These are phyloP conservation scores for Quercus variabilis DNA, from an alignment of 306 rosid genomes.

Conservation along the genomic window DNA sequence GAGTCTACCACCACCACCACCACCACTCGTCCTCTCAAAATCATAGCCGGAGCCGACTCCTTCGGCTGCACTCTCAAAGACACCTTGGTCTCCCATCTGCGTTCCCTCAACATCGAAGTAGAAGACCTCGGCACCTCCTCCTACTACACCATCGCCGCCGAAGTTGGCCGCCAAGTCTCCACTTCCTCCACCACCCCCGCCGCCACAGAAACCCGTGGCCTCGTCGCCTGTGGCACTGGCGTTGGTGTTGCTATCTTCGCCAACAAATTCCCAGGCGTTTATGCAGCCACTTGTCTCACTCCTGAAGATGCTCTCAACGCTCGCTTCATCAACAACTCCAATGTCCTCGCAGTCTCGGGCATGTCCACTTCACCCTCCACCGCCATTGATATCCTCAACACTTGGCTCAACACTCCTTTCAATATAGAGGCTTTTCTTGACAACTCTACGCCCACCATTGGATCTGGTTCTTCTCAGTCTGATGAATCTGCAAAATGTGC, in stretches of 20 bases:
- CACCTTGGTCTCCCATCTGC: conserved; percentile 59
- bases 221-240: conserved; percentile 88
- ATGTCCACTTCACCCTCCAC: conserved; percentile 48
- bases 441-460: conserved; percentile 59
- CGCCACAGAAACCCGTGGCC: conserved; percentile 45
- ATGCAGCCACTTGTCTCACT: conserved; percentile 63
- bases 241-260: conserved; percentile 87
- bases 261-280: conserved; percentile 79
- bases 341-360: conserved; percentile 89
- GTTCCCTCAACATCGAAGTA: conserved; percentile 56
- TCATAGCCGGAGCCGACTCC: conserved; percentile 76
- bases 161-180: conserved; percentile 82
- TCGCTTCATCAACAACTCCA: conserved; percentile 79
- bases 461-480: background rate
- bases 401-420: conserved; percentile 82
- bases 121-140: conserved; percentile 84
- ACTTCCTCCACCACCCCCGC: conserved; percentile 34
- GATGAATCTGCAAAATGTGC: conserved; percentile 29
- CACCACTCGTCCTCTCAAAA: conserved; percentile 32
- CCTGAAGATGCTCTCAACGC: conserved; percentile 62
- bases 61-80: conserved; percentile 74
- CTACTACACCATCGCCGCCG: conserved; percentile 80
- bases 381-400: conserved; percentile 52
- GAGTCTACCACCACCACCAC: background rate
- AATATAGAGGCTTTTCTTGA: conserved; percentile 58